A percentile compares a stretch with the other conserved stretches of the same genome.
Evolutionary conservation across 1,284 basidiomycete species (phyloP).

Genomic region (Cryptococcus sp.): DNA sequence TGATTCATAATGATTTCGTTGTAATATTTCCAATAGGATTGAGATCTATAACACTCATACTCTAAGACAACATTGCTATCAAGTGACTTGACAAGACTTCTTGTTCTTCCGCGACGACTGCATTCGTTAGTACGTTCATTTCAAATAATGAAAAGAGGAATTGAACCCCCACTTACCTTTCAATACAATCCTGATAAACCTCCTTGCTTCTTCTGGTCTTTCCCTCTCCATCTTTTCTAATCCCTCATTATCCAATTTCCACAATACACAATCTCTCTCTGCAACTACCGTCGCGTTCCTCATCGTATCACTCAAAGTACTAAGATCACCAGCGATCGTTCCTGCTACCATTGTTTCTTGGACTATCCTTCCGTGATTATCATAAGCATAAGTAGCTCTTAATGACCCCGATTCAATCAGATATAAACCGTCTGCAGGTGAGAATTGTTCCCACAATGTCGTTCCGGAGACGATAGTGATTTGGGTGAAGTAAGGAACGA

Average conservation of each 20-base stretch:
- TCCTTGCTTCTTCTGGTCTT: slow-evolving; percentile 60
- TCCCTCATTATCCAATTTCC: slow-evolving; percentile 64
- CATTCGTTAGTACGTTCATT: not conserved
- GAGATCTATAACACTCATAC: too few relatives aligned
- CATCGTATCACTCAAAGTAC: slow-evolving; percentile 66
- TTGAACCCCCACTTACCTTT: slow-evolving; percentile 65
- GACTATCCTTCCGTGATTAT: slow-evolving; percentile 60
- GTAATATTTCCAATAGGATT: too few relatives aligned
- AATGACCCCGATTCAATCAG: slow-evolving; percentile 79
- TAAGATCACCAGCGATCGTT: slow-evolving; percentile 82
- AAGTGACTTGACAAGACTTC: slow-evolving; percentile 44
- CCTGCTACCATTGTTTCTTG: slow-evolving; percentile 91
- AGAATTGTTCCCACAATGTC: slow-evolving; percentile 71
- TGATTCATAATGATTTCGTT: too few relatives aligned
- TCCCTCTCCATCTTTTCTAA: slow-evolving; percentile 62
- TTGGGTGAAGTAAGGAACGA: slow-evolving; percentile 69
- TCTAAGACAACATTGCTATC: slow-evolving; percentile 40
- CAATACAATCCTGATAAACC: slow-evolving; percentile 67
- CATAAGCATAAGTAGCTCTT: slow-evolving; percentile 71
- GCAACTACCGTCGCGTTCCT: slow-evolving; percentile 82
- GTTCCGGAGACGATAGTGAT: slow-evolving; percentile 58
- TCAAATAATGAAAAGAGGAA: too few relatives aligned
- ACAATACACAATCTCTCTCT: slow-evolving; percentile 70
- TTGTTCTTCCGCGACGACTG: slow-evolving; percentile 46
- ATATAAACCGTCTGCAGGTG: slow-evolving; percentile 74